Evolutionary conservation across 306 rosid species (phyloP).

Genomic region (Clitoria ternatea): DNA sequence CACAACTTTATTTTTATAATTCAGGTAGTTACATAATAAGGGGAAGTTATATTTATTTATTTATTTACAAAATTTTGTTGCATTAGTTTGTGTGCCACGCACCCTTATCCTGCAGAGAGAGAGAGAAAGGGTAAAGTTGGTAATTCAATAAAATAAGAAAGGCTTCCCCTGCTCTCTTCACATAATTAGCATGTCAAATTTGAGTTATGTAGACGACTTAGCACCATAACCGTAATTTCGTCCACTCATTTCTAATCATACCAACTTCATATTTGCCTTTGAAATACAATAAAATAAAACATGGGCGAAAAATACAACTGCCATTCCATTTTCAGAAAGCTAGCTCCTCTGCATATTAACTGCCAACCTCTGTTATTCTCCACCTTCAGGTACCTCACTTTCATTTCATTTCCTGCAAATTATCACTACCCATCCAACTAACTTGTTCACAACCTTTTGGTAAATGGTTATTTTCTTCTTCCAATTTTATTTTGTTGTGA

Average conservation of each 20-base stretch:
- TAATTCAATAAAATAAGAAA: not conserved
- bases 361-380: constrained; percentile 19
- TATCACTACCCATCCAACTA: not conserved
- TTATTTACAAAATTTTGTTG: not conserved
- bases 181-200: constrained; percentile 32
- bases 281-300: constrained; percentile 4
- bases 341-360: constrained; percentile 10
- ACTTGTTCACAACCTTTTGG: not conserved
- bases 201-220: constrained; percentile 18
- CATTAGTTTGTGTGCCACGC: constrained; percentile 38
- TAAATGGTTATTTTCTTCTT: not conserved
- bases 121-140: constrained; percentile 13
- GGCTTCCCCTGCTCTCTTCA: not conserved
- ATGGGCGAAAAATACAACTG: constrained; percentile 9
- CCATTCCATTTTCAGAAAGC: constrained; percentile 35
- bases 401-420: not conserved
- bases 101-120: not conserved
- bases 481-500: not conserved
- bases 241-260: constrained; percentile 77
- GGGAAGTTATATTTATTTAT: too few species aligned
- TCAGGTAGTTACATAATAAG: too few species aligned
- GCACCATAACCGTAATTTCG: constrained; percentile 41
- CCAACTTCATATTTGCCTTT: constrained; percentile 7
- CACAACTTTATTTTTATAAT: too few species aligned
- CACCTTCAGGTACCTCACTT: constrained; percentile 33